These are phyloP conservation scores for Vaccinium macrocarpon DNA, from an alignment of 148 eudicot genomes.

Conservation along the genomic window DNA sequence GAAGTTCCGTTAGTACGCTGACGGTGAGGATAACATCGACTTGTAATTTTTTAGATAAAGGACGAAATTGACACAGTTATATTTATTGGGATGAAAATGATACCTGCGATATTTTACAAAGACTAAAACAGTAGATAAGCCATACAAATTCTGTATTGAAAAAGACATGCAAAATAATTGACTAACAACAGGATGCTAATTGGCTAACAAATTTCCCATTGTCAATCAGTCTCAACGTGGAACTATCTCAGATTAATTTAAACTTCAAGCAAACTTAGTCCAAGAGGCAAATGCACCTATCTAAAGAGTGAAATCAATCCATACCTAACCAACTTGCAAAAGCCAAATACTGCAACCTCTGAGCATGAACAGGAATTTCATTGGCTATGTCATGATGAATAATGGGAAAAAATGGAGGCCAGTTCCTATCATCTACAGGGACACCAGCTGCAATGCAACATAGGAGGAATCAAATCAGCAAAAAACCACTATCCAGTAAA, in stretches of 20 bases:
- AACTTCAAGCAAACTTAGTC: not conserved
- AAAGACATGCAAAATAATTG: not conserved
- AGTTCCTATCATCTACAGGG: conserved; percentile 46
- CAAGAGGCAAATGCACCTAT: not conserved
- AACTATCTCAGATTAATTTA: not conserved
- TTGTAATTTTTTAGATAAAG: too few relatives aligned
- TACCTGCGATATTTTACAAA: too few relatives aligned
- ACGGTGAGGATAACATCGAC: too few relatives aligned
- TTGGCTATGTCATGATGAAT: conserved; percentile 64
- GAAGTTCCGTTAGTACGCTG: too few relatives aligned
- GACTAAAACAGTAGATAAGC: too few relatives aligned
- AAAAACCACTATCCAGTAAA: not conserved
- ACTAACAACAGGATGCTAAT: not conserved
- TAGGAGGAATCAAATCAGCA: conserved; percentile 2
- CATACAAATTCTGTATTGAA: not conserved
- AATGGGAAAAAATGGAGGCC: conserved; percentile 63
- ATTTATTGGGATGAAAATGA: too few relatives aligned
- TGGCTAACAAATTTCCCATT: not conserved
- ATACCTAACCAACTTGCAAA: conserved; percentile 72
- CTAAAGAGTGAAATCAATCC: not conserved
- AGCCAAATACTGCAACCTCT: conserved; percentile 61
- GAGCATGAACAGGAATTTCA: conserved; percentile 64
- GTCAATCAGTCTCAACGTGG: not conserved
- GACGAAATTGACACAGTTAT: too few relatives aligned
- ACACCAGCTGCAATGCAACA: conserved; percentile 38